Evolutionary conservation across 2,329 filamentous ascomycete species (phyloP), one percentile per base, ranked within the genome.

Genomic region (Botryosphaeria dothidea): DNA sequence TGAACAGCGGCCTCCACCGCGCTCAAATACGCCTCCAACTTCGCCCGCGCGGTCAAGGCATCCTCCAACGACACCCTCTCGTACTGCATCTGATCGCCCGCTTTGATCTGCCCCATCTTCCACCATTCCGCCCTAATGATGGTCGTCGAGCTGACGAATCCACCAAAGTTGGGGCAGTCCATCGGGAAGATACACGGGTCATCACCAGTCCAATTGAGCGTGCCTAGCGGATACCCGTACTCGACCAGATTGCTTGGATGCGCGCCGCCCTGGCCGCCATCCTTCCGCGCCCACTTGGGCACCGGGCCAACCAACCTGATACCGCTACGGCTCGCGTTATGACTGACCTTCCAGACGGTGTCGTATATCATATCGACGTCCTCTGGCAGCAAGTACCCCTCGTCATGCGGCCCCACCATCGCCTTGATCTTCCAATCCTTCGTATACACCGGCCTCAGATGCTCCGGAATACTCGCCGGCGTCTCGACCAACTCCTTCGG

Each of bases 241-340:
- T 77, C 75, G 25, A 76, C 70, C 17, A 85, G 69, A 67, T 88
- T 88, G 36, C 80, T 83, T 0, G 88, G 88, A 72, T 90, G 88
- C 0, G 84, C 81, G 11, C 88, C 88, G 7, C 86, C 88, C 66
- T 88, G 86, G 0, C 87, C 88, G 11, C 87, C 88, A 67, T 86
- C 82, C 34, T 81, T 72, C 6, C 88, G 78, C 15, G 86, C 84
- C 83, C 85, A 90, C 67, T 83, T 81, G 0, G 85, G 85, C 0
- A 82, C 80, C 0, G 86, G 86, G 0, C 87, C 87, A 1, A 86
- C 74, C 0, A 90, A 78, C 6, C 87, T 81, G 27, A 90, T 85
- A 0, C 86, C 88, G 45, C 83, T 85, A 65, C 88, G 79, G 13
- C 84, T 85, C 0, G 85, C 83, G 66, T 89, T 89, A 68, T 89